These are phyloP conservation scores for Polytrichum formosum DNA, from an alignment of 225 moss, liverwort and hornwort species.

Conservation along the genomic window DNA sequence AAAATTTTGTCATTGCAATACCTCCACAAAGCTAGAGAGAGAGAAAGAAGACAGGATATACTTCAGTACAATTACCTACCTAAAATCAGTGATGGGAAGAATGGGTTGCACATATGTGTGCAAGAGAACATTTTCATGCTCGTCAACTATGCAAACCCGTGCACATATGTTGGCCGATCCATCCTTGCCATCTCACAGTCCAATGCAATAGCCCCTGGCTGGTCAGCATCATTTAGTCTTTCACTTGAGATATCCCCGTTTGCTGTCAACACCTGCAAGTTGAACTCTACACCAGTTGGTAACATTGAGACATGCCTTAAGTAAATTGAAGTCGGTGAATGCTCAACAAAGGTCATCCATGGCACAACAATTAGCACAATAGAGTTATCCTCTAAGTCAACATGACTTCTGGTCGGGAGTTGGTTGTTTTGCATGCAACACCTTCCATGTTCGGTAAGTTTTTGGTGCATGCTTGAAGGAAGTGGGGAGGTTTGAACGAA, in stretches of 20 bases:
- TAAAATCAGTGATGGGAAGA: slow-evolving; percentile 55
- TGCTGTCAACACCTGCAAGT: slow-evolving; percentile 29
- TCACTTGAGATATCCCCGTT: slow-evolving; percentile 20
- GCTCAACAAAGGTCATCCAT: no score
- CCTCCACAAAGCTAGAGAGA: neutral
- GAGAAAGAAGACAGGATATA: neutral
- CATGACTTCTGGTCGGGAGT: no score
- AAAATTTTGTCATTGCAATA: no score
- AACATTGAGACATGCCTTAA: no score
- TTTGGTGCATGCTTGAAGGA: no score
- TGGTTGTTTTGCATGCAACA: no score
- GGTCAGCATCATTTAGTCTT: slow-evolving; percentile 12
- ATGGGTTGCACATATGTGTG: slow-evolving; percentile 55
- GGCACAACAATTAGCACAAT: no score
- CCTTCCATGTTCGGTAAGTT: no score
- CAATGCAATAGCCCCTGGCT: slow-evolving; percentile 35
- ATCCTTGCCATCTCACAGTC: slow-evolving; percentile 74
- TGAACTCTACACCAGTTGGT: neutral
- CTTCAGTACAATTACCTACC: slow-evolving; percentile 26
- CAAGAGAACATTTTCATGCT: slow-evolving; percentile 55
- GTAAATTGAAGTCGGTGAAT: no score
- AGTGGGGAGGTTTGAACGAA: no score
- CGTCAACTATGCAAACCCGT: slow-evolving; percentile 65
- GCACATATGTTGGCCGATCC: slow-evolving; percentile 55
- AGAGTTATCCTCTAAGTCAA: no score